Evolutionary conservation across 345 rosid genomes (phyloP).

Genomic region (Fremontodendron californicum): DNA sequence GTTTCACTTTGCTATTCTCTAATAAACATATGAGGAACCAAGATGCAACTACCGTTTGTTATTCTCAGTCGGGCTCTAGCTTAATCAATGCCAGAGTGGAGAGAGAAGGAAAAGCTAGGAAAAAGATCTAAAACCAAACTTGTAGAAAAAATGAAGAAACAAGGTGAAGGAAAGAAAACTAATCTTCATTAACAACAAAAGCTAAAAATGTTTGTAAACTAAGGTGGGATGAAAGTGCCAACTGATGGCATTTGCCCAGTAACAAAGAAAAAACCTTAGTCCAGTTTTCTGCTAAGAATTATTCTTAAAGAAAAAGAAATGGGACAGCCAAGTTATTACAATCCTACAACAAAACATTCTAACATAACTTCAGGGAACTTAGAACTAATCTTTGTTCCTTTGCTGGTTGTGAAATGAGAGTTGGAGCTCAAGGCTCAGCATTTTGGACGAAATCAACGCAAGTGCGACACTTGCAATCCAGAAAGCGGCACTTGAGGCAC

Average conservation of each 20-base stretch:
- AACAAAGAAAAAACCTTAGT: background rate
- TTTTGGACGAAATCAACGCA: conserved; percentile 38
- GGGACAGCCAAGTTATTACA: background rate
- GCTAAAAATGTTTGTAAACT: background rate
- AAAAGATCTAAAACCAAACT: background rate
- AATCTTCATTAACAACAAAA: background rate
- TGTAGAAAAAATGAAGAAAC: background rate
- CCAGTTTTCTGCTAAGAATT: conserved; percentile 1
- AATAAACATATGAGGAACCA: background rate
- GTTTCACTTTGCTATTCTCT: background rate
- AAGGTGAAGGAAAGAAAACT: background rate
- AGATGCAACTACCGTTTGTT: background rate
- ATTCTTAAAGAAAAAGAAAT: background rate
- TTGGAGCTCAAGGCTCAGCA: conserved; percentile 25
- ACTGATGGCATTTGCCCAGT: background rate
- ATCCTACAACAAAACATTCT: background rate
- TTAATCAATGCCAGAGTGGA: background rate
- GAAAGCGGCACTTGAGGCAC: conserved; percentile 41
- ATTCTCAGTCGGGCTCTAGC: background rate
- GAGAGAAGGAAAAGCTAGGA: background rate
- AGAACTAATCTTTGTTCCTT: background rate
- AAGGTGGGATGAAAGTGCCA: background rate
- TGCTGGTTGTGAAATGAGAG: background rate
- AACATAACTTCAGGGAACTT: background rate
- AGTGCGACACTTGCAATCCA: conserved; percentile 37